Base-by-base conservation (phyloP, 306 rosid genomes). In the Pyrus bretschneideri region DNA sequence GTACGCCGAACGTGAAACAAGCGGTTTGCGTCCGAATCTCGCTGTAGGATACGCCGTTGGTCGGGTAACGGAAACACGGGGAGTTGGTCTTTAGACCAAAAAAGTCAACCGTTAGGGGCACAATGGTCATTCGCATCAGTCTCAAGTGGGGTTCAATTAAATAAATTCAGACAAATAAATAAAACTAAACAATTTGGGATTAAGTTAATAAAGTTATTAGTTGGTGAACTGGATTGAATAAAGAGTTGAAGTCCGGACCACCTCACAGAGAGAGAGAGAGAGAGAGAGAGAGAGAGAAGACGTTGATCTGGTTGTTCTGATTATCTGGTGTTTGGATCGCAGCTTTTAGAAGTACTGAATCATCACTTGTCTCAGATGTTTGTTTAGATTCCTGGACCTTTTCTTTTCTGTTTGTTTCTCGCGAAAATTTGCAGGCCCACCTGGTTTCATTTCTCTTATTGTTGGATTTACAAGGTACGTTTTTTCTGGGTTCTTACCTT, bases 221-320 rank as follows among this genome's bases (percentile, higher is more conserved):
- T 79, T 74, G 72, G 61, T 82, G 73, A 83, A 84, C 72, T 77
- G 86, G 85, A 84, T 84, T 88, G 79, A 83, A 87, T 85, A 80
- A 81, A 79, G 83, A 84, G 84, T 73, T 83, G 46, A 80, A 57
- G 88, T 82, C 86, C 89, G 85, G 78, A 88, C 58, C 76, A 74
- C 52, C 72, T 49, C 52, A 55, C 46, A 61, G 59, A 75, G 64
- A 42, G 79, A 64, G 74, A 51, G 14, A 71, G 73, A 73, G 33
- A 31, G 33, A 55, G 58, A 61, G 59, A 75, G 64, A 51, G 78
- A 64, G 74, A 51, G 14, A 71, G 73, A 73, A 77, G 82, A 67
- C 35, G 84, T 84, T 88, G 71, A 83, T 78, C 83, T 85, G 44
- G 81, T 69, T 79, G 81, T 69, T 79, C 80, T 83, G 80, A 49